These are phyloP conservation scores for Allium fistulosum DNA, from an alignment of 106 monocot species.

Conservation along the genomic window DNA sequence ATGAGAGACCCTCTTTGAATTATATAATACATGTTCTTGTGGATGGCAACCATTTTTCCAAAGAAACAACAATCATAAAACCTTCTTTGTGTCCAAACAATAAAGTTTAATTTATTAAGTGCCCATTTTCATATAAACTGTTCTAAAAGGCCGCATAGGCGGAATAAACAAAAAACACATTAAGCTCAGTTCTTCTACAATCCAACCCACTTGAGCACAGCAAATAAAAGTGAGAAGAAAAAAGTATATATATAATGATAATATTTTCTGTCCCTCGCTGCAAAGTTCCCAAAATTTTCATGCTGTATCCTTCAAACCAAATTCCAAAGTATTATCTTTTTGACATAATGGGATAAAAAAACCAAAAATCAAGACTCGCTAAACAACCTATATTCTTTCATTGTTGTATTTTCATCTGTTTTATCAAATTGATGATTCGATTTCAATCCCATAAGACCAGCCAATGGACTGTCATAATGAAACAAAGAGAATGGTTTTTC, in stretches of 20 bases:
- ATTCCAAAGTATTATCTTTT: not conserved
- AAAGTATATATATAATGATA: not conserved
- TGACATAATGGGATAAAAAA: slow-evolving; percentile 27
- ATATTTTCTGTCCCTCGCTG: slow-evolving; percentile 18
- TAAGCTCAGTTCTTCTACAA: not conserved
- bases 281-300: slow-evolving; percentile 6
- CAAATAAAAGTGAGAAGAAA: not conserved
- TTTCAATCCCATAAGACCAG: slow-evolving; percentile 18
- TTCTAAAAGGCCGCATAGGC: not conserved
- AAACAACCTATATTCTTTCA: slow-evolving; percentile 88
- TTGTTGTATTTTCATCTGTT: slow-evolving; percentile 27
- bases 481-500: slow-evolving; percentile 82
- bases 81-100: too few relatives aligned
- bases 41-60: too few relatives aligned
- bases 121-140: too few relatives aligned
- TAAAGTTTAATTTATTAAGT: too few relatives aligned
- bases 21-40: too few relatives aligned
- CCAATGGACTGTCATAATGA: slow-evolving; percentile 76
- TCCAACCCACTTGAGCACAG: slow-evolving; percentile 1
- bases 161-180: not conserved
- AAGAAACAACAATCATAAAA: too few relatives aligned
- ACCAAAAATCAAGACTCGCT: slow-evolving; percentile 52
- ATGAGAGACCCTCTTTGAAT: too few relatives aligned
- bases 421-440: slow-evolving; percentile 11
- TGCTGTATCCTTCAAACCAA: too few relatives aligned